Conservation (phyloP, 2,329 filamentous ascomycete species). For the Phyllosticta ampelicida region DNA sequence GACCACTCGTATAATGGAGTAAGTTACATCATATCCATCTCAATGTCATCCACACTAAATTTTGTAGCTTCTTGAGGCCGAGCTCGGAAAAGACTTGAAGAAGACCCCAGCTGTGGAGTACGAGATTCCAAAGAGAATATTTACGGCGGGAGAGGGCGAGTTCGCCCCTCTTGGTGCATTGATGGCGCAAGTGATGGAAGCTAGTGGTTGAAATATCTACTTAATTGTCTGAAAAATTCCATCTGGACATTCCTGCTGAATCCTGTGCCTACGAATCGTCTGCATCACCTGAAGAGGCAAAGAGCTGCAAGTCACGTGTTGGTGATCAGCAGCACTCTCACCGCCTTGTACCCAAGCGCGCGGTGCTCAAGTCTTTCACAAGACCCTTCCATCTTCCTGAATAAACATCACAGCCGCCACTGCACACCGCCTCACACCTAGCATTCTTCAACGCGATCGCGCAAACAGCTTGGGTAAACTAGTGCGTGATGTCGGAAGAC, state of each 20-base stretch:
- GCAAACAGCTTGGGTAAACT: not conserved
- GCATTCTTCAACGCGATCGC: not conserved
- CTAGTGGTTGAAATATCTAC: constrained; percentile 13
- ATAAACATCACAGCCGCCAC: not conserved
- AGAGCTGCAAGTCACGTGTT: constrained; percentile 6
- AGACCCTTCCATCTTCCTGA: not conserved
- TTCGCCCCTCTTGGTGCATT: constrained; percentile 22
- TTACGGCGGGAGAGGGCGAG: constrained; percentile 35
- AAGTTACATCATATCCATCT: constrained; percentile 31
- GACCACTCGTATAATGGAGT: constrained; percentile 84
- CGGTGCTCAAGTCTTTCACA: not conserved
- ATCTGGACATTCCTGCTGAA: not conserved
- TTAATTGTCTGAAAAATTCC: not conserved
- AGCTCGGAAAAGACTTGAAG: constrained; percentile 72
- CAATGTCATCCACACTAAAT: not conserved
- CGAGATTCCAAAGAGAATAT: constrained; percentile 81
- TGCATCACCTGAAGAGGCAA: no score
- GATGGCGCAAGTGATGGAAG: constrained; percentile 22
- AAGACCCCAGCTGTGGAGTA: constrained; percentile 85
- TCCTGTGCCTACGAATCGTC: no score
- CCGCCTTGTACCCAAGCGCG: not conserved
- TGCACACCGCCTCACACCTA: not conserved
- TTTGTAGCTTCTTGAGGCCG: constrained; percentile 66
- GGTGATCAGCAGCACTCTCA: not conserved
- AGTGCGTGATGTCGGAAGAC: constrained; percentile 40